Evolutionary conservation across 2,329 filamentous ascomycete genomes (phyloP).

Genomic region (Pestalotiopsis sp.): DNA sequence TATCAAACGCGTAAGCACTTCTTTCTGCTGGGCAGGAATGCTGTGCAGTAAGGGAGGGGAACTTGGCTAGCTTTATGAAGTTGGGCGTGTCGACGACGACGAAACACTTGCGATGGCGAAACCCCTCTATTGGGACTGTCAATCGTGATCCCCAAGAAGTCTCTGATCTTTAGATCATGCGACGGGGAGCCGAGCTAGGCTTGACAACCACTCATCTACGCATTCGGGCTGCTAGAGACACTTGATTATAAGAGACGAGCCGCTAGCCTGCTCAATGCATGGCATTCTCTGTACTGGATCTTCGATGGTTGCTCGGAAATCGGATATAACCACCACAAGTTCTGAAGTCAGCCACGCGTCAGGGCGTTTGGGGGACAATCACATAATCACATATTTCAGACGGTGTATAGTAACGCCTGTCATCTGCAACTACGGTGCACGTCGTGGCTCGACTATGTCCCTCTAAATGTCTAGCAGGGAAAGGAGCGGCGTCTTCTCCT

Average conservation of each 20-base stretch:
- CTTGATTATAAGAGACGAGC: not conserved
- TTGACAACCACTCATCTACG: constrained; percentile 1
- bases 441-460: not conserved
- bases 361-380: not conserved
- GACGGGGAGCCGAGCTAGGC: not conserved
- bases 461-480: not conserved
- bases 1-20: not conserved
- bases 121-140: not conserved
- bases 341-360: too few species aligned
- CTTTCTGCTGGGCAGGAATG: not conserved
- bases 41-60: not conserved
- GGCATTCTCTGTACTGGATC: not conserved
- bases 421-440: not conserved
- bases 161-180: not conserved
- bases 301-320: not conserved
- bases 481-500: not conserved
- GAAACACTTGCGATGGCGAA: not conserved
- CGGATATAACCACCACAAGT: not conserved
- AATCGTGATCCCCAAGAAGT: constrained; percentile 1
- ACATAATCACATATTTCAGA: not conserved
- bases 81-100: not conserved
- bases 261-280: not conserved
- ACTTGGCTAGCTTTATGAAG: not conserved
- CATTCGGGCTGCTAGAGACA: not conserved
- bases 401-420: not conserved